phyloP scores from a whole-genome alignment of 2,329 filamentous ascomycete genomes.

The Whalleya microplaca region DNA sequence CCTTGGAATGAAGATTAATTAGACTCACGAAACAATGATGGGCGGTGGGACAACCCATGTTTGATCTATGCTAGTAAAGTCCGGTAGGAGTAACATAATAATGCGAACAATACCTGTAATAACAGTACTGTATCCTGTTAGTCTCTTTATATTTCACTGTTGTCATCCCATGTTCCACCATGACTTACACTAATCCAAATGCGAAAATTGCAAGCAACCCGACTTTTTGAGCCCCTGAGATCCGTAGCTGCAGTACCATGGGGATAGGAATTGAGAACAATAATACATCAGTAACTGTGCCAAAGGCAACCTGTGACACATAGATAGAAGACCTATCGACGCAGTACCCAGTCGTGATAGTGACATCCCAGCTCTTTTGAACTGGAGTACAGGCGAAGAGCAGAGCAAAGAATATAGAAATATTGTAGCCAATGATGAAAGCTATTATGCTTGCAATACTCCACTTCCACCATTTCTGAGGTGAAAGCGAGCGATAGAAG shows the following conservation, averaged over 20 bases:
- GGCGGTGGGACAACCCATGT: too few species aligned
- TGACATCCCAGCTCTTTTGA: neutral
- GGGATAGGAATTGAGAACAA: neutral
- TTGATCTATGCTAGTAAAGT: too few species aligned
- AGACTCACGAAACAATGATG: too few species aligned
- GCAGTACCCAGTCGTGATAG: neutral
- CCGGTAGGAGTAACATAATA: too few species aligned
- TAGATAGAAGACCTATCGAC: neutral
- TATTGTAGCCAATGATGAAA: neutral
- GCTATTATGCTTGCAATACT: neutral
- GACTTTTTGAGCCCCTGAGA: neutral
- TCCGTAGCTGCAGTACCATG: neutral
- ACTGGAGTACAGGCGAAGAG: constrained; percentile 1
- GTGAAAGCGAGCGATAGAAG: constrained; percentile 2
- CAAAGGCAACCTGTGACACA: neutral
- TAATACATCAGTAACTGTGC: neutral
- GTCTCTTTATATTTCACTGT: too few species aligned
- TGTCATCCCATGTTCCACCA: neutral
- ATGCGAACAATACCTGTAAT: too few species aligned
- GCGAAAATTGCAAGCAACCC: neutral
- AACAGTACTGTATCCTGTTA: too few species aligned
- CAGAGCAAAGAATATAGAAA: neutral
- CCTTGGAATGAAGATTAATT: too few species aligned
- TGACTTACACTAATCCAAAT: neutral
- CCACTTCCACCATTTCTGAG: constrained; percentile 1